Percentiles rank a stretch among this genome's conserved stretches.
These are phyloP conservation scores for Naganishia kalamii DNA, from an alignment of 768 basidiomycete species.

Conservation along the genomic window DNA sequence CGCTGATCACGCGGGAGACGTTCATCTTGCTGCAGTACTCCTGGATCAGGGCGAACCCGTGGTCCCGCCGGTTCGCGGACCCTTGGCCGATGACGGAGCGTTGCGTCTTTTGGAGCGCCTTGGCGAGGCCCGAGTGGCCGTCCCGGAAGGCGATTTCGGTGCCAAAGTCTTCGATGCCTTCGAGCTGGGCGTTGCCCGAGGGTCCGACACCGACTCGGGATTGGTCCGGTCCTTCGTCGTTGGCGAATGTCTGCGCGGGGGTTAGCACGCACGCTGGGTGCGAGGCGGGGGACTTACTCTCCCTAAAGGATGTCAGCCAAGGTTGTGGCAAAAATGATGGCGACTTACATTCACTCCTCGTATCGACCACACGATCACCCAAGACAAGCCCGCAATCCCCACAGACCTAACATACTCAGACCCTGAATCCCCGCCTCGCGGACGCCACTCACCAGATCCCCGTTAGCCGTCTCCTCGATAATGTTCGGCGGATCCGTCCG, in stretches of 20 bases:
- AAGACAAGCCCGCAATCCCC: slow-evolving; percentile 64
- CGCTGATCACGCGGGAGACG: slow-evolving; percentile 33
- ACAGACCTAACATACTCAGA: slow-evolving; percentile 35
- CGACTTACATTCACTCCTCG: slow-evolving; percentile 93
- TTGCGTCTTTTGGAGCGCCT: slow-evolving; percentile 90
- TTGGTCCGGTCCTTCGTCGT: slow-evolving; percentile 98
- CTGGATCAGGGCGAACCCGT: slow-evolving; percentile 59
- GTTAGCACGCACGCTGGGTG: slow-evolving; percentile 2
- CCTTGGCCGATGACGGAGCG: slow-evolving; percentile 87
- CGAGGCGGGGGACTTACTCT: slow-evolving; percentile 27
- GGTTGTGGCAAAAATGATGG: slow-evolving; percentile 12
- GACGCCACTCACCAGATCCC: slow-evolving; percentile 77
- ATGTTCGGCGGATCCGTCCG: slow-evolving; percentile 86
- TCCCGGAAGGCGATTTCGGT: slow-evolving; percentile 94
- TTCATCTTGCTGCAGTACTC: slow-evolving; percentile 40
- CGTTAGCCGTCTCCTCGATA: slow-evolving; percentile 93
- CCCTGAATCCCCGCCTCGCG: background rate
- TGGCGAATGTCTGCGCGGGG: slow-evolving; percentile 82
- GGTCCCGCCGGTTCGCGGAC: slow-evolving; percentile 88
- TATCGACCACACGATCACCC: slow-evolving; percentile 94
- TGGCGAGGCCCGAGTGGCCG: slow-evolving; percentile 84
- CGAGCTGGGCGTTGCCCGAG: slow-evolving; percentile 68
- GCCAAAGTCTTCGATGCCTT: slow-evolving; percentile 88
- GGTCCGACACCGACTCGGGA: slow-evolving; percentile 97
- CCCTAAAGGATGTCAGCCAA: slow-evolving; percentile 24